Base-by-base conservation (phyloP, 768 basidiomycete genomes). In the Hydnum rufescens region DNA sequence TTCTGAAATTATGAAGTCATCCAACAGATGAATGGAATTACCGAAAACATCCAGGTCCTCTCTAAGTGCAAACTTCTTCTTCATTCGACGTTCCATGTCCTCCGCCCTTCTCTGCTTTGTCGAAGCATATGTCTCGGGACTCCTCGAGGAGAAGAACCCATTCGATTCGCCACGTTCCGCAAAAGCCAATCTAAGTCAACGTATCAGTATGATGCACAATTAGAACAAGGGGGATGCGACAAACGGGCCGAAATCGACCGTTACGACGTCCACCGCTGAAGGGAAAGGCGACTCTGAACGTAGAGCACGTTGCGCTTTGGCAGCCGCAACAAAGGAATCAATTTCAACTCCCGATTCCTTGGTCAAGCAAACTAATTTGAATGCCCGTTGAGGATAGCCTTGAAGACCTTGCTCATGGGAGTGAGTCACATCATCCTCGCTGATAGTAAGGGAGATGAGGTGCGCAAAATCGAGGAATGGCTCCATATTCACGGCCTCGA, bases 31-130 rank as follows among this genome's bases (percentile, higher is more conserved):
- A 8, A 16, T 8, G 26, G 26, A 47, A 16, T 47, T 42, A 70
- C 71, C 71, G 51, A 4, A 51, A 29, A 46, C 47, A 5, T 51
- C 55, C 23, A 5, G 3, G 22, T 50, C 23, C 26, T 4, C 2
- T 3, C 36, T n/a, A 16, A 30, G 28, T 19, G n/a, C 30, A 54
- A 42, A 64, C 65, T 32, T 54, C 69, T 67, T 64, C 70, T 66
- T 71, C 13, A 70, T 23, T 4, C 63, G 55, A 19, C 62, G 52
- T 39, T 66, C 67, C 26, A 58, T 56, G 30, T 56, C 60, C 32
- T 22, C 53, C 51, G 4, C 53, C 56, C n/a, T n/a, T n/a, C n/a
- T n/a, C n/a, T n/a, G n/a, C n/a, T n/a, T n/a, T n/a, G n/a, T n/a
- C n/a, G n/a, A n/a, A n/a, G n/a, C n/a, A n/a, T n/a, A n/a, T n/a